phyloP scores from a whole-genome alignment of 441 rosid species.

The Viola pubescens region DNA sequence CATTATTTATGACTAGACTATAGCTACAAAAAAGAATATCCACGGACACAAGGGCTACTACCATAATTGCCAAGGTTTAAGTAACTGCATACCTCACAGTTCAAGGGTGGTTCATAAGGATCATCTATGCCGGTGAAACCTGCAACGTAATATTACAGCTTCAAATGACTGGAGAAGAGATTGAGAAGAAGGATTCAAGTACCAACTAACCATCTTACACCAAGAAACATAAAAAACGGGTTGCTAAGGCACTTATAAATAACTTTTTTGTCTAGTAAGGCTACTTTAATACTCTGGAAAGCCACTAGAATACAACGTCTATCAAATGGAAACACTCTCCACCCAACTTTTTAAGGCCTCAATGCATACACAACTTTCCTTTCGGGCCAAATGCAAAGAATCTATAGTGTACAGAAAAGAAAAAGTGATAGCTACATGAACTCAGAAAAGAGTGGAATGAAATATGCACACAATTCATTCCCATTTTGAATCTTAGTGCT shows the following conservation, averaged over 20 bases:
- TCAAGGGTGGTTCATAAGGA: slow-evolving; percentile 77
- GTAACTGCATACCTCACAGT: slow-evolving; percentile 58
- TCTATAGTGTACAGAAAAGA: no score
- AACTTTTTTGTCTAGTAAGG: no score
- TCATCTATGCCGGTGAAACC: slow-evolving; percentile 95
- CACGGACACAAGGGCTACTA: neutral
- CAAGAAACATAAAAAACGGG: neutral
- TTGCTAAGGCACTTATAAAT: neutral
- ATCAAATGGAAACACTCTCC: no score
- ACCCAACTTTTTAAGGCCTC: no score
- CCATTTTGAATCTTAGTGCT: neutral
- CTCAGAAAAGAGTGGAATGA: no score
- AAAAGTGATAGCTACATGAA: no score
- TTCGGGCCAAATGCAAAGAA: no score
- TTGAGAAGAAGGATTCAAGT: neutral
- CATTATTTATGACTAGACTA: neutral
- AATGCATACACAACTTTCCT: no score
- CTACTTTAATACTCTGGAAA: no score
- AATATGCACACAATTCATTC: no score
- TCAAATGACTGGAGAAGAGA: neutral
- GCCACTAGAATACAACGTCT: no score
- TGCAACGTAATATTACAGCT: slow-evolving; percentile 22
- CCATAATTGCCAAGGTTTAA: neutral
- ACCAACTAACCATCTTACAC: neutral
- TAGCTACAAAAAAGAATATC: neutral